These are phyloP conservation scores for Casuarina glauca DNA, from an alignment of 306 rosid genomes.

Conservation along the genomic window DNA sequence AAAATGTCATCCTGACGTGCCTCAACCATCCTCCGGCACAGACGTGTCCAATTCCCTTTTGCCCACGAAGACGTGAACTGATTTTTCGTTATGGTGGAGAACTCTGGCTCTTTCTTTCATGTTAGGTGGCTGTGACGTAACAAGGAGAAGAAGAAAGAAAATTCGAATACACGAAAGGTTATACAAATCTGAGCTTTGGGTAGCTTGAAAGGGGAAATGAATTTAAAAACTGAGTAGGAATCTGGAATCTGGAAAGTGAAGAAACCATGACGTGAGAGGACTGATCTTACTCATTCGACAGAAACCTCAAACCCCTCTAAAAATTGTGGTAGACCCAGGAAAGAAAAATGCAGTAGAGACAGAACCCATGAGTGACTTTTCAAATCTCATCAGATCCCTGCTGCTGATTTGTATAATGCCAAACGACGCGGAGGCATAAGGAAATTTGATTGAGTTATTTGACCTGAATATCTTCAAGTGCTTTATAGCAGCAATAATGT, in stretches of 20 bases:
- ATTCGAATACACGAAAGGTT: not conserved
- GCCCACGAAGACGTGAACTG: too few relatives aligned
- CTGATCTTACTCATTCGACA: not conserved
- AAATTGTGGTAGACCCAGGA: not conserved
- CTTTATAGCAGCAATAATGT: not conserved
- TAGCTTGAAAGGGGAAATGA: not conserved
- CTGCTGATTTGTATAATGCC: not conserved
- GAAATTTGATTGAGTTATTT: not conserved
- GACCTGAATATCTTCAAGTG: not conserved
- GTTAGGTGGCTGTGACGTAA: constrained; percentile 10
- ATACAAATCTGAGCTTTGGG: not conserved
- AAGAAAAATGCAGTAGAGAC: not conserved
- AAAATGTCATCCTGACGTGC: too few relatives aligned
- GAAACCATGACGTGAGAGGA: not conserved
- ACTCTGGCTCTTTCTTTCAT: not conserved
- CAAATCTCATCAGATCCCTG: not conserved
- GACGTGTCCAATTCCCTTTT: too few relatives aligned
- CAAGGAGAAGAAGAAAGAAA: not conserved
- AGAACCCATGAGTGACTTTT: not conserved
- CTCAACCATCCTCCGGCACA: too few relatives aligned
- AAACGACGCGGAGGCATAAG: not conserved
- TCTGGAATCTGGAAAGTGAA: not conserved
- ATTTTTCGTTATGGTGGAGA: too few relatives aligned
- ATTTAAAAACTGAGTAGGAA: not conserved
- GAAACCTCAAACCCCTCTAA: not conserved